Base-by-base conservation (phyloP, 345 rosid genomes). In the Clarkia xantiana region DNA sequence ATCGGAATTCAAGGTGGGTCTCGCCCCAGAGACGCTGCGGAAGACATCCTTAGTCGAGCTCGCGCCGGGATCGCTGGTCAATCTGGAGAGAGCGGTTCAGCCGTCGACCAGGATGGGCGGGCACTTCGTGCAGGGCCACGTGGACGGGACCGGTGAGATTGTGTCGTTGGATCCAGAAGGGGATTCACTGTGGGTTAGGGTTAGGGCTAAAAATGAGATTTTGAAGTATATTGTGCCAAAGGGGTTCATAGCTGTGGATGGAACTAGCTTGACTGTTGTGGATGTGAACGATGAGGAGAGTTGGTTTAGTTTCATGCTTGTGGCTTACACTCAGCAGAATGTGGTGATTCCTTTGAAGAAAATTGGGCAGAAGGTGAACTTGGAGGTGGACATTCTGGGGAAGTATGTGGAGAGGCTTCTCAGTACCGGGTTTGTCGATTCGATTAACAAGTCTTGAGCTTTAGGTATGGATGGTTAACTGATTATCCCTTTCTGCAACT, bases 371-470 rank as follows among this genome's bases (percentile, higher is more conserved):
- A 89, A 82, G 63, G 95, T 89, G 54, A 89, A 89, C 62, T 58
- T 89, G 64, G 97, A 89, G 73, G 94, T 86, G 59, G 95, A 89
- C 59, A 82, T 89, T 44, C 69, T 89, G 64, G 97, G 88, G 44
- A 89, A 89, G 67, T 82, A 89, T 49, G 97, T 89, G 9, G 97
- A 86, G 76, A 86, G 94, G 66, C 73, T 90, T 34, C 91, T 90
- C 47, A 45, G 72, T 18, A 73, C 60, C 57, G 80, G 85, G 8
- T 71, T 76, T 54, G 72, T 64, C 11, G 78, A 75, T 20, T 75
- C 79, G 3, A 60, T 75, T n/a, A 77, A 60, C 54, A 20, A 55
- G 23, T 25, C 58, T 16, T 53, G 57, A 52, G 52, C 10, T 9
- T 9, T 12, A 51, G 46, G 36, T 29, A 29, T 7, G 9, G 7